Base-by-base conservation (phyloP, 352 stramenopile genomes). In the Saprolegnia diclina region DNA sequence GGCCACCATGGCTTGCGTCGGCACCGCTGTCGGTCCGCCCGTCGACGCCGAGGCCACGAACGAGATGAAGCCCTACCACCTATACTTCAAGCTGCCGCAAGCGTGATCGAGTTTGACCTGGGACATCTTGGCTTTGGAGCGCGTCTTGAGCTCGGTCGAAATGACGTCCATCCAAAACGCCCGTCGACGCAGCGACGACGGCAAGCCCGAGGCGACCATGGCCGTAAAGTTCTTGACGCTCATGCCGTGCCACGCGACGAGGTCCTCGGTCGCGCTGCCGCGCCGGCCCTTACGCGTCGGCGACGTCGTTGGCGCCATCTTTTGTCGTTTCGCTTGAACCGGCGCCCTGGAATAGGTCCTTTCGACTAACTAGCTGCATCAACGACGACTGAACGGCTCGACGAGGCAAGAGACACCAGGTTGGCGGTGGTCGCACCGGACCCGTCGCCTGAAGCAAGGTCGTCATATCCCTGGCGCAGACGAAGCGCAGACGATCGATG, bases 81-180 rank as follows among this genome's bases (percentile, higher is more conserved):
- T 19, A 2, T 29, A 32, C 6, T 32, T 3, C 38, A 9, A 52
- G 35, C 13, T 52, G 24, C n/a, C n/a, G n/a, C n/a, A n/a, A n/a
- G n/a, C n/a, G n/a, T n/a, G 54, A 19, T 35, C 29, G 29, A 35
- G 29, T 5, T 13, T 3, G 68, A 83, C 77, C 73, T 80, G 77
- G 19, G 72, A 73, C 55, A 78, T 72, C 61, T 82, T 81, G 59
- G 71, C 75, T 61, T 79, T 83, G 45, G 77, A 74, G 62, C 83
- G 78, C 71, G 75, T 77, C 46, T 85, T 66, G 13, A 83, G 71
- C 38, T 85, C 78, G 42, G 76, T 76, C 10, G 73, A 56, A 13
- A 86, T 72, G 37, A 86, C 79, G 59, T 83, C 77, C 48, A 86
- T 64, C 79, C 76, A 83, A n/a, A 86, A 77, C 52, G 79, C 79